Evolutionary conservation across 1,284 basidiomycete species (phyloP), one percentile per base, ranked within the genome.

Genomic region (Volvariella volvacea): DNA sequence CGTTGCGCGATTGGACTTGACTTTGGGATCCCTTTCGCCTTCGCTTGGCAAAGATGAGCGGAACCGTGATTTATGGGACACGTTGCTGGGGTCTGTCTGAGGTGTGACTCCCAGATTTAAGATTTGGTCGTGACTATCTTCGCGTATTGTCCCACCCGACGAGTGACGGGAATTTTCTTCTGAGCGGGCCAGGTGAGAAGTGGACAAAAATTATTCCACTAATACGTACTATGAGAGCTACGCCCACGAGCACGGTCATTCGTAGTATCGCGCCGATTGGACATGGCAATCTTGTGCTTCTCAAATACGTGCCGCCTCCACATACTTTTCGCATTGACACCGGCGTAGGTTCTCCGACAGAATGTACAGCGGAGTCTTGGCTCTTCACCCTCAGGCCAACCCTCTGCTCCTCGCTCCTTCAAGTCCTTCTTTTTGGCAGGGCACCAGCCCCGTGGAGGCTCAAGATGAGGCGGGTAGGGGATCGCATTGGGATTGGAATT

Each of bases 311-410:
- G 86, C 45, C 86, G 71, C 46, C 87, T 67, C 86, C 87, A 89
- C 86, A 89, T 89, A 53, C 85, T 88, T 61, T 89, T 88, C 7
- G 86, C 87, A 56, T 89, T 89, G 20, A 87, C 82, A 8, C 86
- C 86, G 3, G 84, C 82, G 52, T 89, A 89, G 2, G 78, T 82
- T 49, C 85, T 72, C 48, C 86, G 68, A 54, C 86, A 89, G 56
- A 89, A 88, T 1, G 87, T 88, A 62, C 86, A 89, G 39, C 86
- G 72, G 16, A 89, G 68, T 22, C 81, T 67, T 3, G 85, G 85
- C 52, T 85, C 81, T 56, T 85, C 82, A 15, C 83, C 84, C 49
- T 86, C 80, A 10, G 80, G 79, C 82, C 82, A 85, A 12, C 76
- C 74, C 34, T 83, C 81, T 8, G 66, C 50, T 21, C 78, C 81